Conservation (phyloP, 108 stramenopile species). For the Chaetoceros tenuissimus region DNA sequence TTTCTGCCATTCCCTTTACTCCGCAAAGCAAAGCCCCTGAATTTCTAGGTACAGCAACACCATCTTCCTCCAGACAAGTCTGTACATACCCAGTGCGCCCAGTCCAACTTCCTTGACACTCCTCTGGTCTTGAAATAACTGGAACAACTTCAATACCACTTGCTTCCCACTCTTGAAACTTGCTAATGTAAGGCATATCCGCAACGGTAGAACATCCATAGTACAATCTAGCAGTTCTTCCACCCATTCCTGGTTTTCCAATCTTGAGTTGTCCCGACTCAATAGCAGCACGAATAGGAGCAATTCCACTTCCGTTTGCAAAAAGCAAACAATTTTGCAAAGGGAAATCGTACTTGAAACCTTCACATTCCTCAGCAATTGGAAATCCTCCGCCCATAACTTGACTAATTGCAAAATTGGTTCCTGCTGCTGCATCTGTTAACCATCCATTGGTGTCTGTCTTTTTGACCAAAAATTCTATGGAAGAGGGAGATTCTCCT, state of each 20-base stretch:
- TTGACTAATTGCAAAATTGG: constrained; percentile 58
- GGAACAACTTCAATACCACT: constrained; percentile 79
- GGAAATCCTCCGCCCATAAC: constrained; percentile 86
- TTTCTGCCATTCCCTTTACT: constrained; percentile 81
- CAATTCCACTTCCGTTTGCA: constrained; percentile 82
- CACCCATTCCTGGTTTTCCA: constrained; percentile 29
- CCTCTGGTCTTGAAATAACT: constrained; percentile 56
- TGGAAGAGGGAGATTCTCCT: constrained; percentile 35
- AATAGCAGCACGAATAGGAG: constrained; percentile 88
- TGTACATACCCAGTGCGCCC: constrained; percentile 88
- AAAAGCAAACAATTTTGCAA: constrained; percentile 80
- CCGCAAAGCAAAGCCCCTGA: constrained; percentile 71
- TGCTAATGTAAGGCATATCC: constrained; percentile 73
- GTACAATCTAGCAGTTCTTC: constrained; percentile 68
- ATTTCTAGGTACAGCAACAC: constrained; percentile 77
- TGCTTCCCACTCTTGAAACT: constrained; percentile 73
- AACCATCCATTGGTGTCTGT: constrained; percentile 78
- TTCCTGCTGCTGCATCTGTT: constrained; percentile 26
- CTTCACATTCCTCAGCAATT: constrained; percentile 71
- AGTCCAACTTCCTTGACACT: constrained; percentile 35
- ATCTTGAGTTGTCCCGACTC: constrained; percentile 67
- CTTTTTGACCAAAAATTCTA: constrained; percentile 86
- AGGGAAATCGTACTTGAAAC: constrained; percentile 90
- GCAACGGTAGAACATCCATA: constrained; percentile 73
- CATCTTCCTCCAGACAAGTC: constrained; percentile 84